phyloP scores from a whole-genome alignment of 1,284 basidiomycete species.

The Trametes pubescens region DNA sequence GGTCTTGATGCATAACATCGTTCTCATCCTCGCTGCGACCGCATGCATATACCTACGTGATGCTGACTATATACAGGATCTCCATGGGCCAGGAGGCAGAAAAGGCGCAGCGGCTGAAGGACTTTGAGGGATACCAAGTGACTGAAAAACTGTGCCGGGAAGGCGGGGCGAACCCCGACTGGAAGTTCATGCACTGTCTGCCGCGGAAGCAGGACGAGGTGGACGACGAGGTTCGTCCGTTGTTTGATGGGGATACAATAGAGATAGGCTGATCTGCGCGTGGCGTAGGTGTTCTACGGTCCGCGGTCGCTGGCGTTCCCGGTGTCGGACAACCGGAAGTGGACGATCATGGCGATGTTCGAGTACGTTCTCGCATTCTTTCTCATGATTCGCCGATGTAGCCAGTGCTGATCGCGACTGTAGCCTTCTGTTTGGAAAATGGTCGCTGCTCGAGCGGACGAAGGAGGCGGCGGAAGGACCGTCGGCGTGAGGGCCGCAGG shows the following conservation, averaged over 20 bases:
- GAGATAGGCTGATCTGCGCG: conserved; percentile 17
- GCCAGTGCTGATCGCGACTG: conserved; percentile 20
- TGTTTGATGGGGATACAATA: not conserved
- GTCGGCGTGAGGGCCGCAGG: conserved; percentile 7
- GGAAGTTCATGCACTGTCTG: conserved; percentile 97
- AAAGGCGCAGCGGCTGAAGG: conserved; percentile 86
- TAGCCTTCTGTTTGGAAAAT: conserved; percentile 60
- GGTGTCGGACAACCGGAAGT: conserved; percentile 88
- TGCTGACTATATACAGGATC: conserved; percentile 65
- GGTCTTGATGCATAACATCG: no score
- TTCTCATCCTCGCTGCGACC: not conserved
- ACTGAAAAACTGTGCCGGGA: conserved; percentile 84
- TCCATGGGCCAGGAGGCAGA: conserved; percentile 99
- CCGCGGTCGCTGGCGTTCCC: conserved; percentile 79
- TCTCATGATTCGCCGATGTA: conserved; percentile 8
- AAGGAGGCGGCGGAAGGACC: conserved; percentile 3
- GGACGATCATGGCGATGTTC: conserved; percentile 92
- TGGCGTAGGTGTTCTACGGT: conserved; percentile 74
- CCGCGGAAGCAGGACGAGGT: conserved; percentile 95
- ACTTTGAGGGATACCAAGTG: conserved; percentile 94
- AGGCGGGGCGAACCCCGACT: conserved; percentile 86
- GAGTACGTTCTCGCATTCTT: conserved; percentile 63
- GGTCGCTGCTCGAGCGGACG: conserved; percentile 43
- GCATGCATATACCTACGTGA: not conserved
- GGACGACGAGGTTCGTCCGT: conserved; percentile 80